Evolutionary conservation across 116 monocot genomes (phyloP), one percentile per base, ranked within the genome.

Genomic region (Phalaenopsis hybrid): DNA sequence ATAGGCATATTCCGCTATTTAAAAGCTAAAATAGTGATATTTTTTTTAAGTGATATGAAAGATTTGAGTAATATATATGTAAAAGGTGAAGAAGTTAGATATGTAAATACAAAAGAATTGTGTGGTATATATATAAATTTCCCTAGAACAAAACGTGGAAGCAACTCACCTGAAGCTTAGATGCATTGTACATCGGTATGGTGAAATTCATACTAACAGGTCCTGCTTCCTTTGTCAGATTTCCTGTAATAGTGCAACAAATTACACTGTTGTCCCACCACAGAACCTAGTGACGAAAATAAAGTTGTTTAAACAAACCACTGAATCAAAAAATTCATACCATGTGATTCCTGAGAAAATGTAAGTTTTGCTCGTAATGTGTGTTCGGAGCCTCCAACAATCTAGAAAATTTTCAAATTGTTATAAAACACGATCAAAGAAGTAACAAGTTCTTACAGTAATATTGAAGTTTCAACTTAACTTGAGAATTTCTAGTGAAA

Each of bases 121-220:
- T 28, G 28, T 28, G 28, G 28, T 28, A 28, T 28, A 28, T 28
- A 28, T 28, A 28, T 28, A 28, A 28, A 28, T 28, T 28, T 28
- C 28, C 28, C 28, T 28, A 28, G 28, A 72, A 72, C 37, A 34
- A 8, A 43, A 7, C 75, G 31, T 6, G 20, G 18, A 74, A 74
- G 5, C 15, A 75, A 21, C 80, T 84, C 78, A 97, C 97, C 94
- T 94, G 94, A 81, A 97, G 89, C 86, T 88, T 86, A 9, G 97
- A 97, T 23, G 93, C 85, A 87, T 97, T 97, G 84, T 93, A 97
- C 97, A 97, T 97, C 11, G 97, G 97, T 84, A 97, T 97, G 12
- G 93, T 97, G 84, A 97, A 97, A 82, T 90, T 93, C 97, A 97
- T 91, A 85, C 90, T 97, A 51, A 94, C 91, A 77, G 97, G 97